Evolutionary conservation across 805 yeast species (phyloP), one percentile per base, ranked within the genome.

Genomic region (Myxozyma neotropica): DNA sequence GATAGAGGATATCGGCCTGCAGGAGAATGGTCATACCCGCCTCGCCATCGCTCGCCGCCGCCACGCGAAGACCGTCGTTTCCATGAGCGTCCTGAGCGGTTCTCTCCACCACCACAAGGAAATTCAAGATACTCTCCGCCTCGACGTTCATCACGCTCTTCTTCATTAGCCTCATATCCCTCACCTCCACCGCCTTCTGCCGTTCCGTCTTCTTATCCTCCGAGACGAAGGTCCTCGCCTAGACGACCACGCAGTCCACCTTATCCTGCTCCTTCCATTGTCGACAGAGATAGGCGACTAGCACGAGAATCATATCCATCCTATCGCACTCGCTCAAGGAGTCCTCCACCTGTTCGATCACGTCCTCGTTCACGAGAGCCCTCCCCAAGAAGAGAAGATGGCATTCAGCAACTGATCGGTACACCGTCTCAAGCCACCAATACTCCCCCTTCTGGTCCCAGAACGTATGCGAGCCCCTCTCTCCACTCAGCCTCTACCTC

Each of bases 201-300:
- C 15, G 43, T 40, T 31, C 12, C 52, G 17, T 26, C 46, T 13
- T 12, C 52, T 15, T 53, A 38, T 8, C 33, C 7, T 36, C 27
- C 52, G 21, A 33, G 52, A 23, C n/a, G 52, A 49, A 52, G 57
- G 13, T 53, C 57, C 5, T 46, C 64, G 2, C 61, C 55, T 21
- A 17, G 53, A 33, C 49, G 61, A 17, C 38, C 61, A 23, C 55
- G 47, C 15, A 58, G 55, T 47, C 61, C 61, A 15, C 47, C 49
- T 4, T 38, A 27, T 36, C 21, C 38, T 42, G 23, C 42, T 40
- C 2, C 46, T 36, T 15, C 55, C n/a, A 33, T 39, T 10, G 26
- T 45, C 17, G 49, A 38, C 42, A 13, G 47, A 35, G 42, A 29
- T 2, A 38, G 49, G n/a, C 51, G 47, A 10, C 23, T 36, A 13